phyloP scores from a whole-genome alignment of 2,329 filamentous ascomycete species.

The Xylariaceae sp. region DNA sequence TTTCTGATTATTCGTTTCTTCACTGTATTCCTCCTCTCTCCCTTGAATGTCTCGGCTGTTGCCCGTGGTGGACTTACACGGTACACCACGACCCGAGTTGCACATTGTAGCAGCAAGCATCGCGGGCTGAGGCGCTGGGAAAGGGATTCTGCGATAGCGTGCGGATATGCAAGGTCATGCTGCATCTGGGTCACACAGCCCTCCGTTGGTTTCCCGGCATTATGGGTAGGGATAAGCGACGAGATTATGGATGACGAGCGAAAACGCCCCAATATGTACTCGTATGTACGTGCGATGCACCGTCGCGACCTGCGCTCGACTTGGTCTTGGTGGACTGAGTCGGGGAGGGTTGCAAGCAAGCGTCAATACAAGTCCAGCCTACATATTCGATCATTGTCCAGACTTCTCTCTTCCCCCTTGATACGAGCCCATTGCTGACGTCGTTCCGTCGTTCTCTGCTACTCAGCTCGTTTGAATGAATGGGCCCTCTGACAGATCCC shows the following conservation, averaged over 20 bases:
- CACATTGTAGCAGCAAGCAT: neutral
- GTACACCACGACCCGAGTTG: constrained; percentile 1
- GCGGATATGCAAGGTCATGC: constrained; percentile 25
- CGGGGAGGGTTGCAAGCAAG: neutral
- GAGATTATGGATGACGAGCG: constrained; percentile 16
- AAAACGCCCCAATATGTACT: constrained; percentile 15
- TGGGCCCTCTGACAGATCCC: neutral
- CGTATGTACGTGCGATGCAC: constrained; percentile 7
- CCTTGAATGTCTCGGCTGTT: neutral
- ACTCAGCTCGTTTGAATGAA: constrained; percentile 1
- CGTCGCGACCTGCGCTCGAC: neutral
- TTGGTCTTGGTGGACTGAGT: neutral
- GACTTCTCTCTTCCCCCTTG: neutral
- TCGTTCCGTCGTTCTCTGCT: neutral
- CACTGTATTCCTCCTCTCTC: too few species aligned
- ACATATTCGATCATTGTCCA: neutral
- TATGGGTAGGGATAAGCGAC: constrained; percentile 29
- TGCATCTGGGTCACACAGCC: constrained; percentile 25
- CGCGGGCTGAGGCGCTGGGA: constrained; percentile 15
- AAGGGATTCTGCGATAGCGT: constrained; percentile 20
- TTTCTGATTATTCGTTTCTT: neutral
- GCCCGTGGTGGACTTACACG: neutral
- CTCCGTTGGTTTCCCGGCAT: constrained; percentile 22
- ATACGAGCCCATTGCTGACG: constrained; percentile 5
- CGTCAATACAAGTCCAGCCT: neutral